phyloP scores from a whole-genome alignment of 768 basidiomycete species.

The Kwoniella botswanensis region DNA sequence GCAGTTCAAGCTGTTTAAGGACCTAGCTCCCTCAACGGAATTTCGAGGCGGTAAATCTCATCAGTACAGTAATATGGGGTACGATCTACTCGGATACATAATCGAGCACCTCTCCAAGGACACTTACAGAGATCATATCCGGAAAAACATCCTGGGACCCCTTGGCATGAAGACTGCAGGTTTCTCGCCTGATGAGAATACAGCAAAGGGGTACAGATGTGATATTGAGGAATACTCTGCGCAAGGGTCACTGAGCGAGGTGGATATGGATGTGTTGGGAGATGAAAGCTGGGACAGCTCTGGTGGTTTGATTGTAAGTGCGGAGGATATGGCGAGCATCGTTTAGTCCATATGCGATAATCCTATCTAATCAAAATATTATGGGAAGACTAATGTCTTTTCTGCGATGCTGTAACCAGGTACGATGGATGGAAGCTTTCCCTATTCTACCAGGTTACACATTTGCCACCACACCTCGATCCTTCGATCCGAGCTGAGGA shows the following conservation, averaged over 20 bases:
- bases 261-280: not conserved
- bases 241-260: too few species aligned
- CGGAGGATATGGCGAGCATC: conserved; percentile 3
- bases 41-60: not conserved
- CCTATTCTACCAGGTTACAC: not conserved
- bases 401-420: too few species aligned
- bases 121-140: not conserved
- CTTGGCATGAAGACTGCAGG: not conserved
- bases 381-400: too few species aligned
- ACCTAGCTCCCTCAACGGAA: not conserved
- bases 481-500: not conserved
- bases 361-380: too few species aligned
- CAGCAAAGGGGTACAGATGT: not conserved
- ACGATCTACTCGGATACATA: not conserved
- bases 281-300: not conserved
- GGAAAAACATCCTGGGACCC: not conserved
- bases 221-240: not conserved
- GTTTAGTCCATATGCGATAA: too few species aligned
- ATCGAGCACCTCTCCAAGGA: conserved; percentile 1
- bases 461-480: not conserved
- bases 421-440: too few species aligned
- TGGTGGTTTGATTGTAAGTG: not conserved
- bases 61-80: conserved; percentile 6
- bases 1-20: not conserved
- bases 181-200: not conserved